Evolutionary conservation across 495 filamentous ascomycete genomes (phyloP), one percentile per base, ranked within the genome.

Genomic region (Penicillium steckii): DNA sequence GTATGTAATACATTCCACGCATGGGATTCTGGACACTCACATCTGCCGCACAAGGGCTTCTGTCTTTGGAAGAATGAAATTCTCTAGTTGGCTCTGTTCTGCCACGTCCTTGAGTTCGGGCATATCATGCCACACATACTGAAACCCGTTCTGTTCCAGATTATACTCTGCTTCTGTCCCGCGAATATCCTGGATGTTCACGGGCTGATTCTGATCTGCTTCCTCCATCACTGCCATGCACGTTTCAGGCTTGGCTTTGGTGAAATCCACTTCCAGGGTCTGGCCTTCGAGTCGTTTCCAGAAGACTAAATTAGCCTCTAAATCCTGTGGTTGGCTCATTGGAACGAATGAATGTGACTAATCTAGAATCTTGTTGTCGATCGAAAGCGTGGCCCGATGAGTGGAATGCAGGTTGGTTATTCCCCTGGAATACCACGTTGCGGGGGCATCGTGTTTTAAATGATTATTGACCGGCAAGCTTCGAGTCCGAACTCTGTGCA

Each of bases 41-140:
- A 56, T 15, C 22, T 53, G 37, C 17, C 42, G 42, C 21, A 59
- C 52, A 33, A 56, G 18, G 19, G 50, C 44, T 32, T 53, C 52
- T 5, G 46, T 62, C 35, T 49, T 18, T 2, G 60, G 52, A 24
- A 62, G 44, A 42, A 56, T 46, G 17, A 33, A 30, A 9, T 48
- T 18, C 17, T 53, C 26, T 9, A 51, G 30, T 30, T 42, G 26
- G 8, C 15, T 27, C 21, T 23, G 21, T n/a, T 55, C 44, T 12
- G 51, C 38, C 21, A 29, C 24, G 5, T 22, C 26, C 33, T 37
- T 50, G 9, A 55, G 43, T 18, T 27, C 59, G n/a, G 50, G 50
- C 9, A 55, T 46, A 9, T 55, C 55, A 27, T 61, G 55, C 26
- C n/a, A 45, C 9, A 50, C 37, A 38, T 46, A 51, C 9, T 48